phyloP scores from a whole-genome alignment of 495 filamentous ascomycete genomes.

The Penicillium arizonense region DNA sequence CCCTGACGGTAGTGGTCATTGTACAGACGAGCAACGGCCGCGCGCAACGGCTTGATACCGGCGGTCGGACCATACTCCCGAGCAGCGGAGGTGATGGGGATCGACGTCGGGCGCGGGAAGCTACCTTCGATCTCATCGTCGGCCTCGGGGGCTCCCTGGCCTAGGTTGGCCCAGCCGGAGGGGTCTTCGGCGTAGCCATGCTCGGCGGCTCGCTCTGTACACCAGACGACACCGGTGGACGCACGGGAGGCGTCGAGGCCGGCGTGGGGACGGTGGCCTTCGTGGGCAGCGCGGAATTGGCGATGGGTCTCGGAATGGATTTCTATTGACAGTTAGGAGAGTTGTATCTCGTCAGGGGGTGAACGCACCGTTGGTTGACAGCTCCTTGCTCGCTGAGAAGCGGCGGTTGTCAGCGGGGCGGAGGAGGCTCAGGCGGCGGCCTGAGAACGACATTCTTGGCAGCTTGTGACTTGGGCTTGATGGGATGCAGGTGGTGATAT shows the following conservation, averaged over 20 bases:
- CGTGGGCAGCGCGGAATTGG: constrained; percentile 82
- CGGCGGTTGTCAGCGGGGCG: constrained; percentile 38
- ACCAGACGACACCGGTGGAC: constrained; percentile 84
- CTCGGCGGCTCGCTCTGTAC: constrained; percentile 76
- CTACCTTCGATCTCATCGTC: constrained; percentile 90
- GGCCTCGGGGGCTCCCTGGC: constrained; percentile 92
- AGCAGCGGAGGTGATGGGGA: constrained; percentile 72
- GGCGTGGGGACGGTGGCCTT: constrained; percentile 85
- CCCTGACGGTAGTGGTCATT: constrained; percentile 88
- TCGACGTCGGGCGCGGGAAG: constrained; percentile 79
- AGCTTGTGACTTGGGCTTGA: not conserved
- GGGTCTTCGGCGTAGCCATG: constrained; percentile 82
- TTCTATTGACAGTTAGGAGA: constrained; percentile 44
- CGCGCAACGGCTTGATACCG: constrained; percentile 85
- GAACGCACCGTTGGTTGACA: constrained; percentile 44
- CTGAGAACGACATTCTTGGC: constrained; percentile 51
- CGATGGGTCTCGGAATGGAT: constrained; percentile 75
- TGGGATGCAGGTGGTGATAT: not conserved
- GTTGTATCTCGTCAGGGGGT: not conserved
- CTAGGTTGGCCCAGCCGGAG: constrained; percentile 84
- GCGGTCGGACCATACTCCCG: constrained; percentile 93
- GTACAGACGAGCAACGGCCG: constrained; percentile 90
- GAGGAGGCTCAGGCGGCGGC: constrained; percentile 46
- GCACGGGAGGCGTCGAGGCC: constrained; percentile 83
- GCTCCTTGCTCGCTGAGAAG: constrained; percentile 38